Conservation (phyloP, 2,329 filamentous ascomycete genomes). For the Monosporascus sp. region DNA sequence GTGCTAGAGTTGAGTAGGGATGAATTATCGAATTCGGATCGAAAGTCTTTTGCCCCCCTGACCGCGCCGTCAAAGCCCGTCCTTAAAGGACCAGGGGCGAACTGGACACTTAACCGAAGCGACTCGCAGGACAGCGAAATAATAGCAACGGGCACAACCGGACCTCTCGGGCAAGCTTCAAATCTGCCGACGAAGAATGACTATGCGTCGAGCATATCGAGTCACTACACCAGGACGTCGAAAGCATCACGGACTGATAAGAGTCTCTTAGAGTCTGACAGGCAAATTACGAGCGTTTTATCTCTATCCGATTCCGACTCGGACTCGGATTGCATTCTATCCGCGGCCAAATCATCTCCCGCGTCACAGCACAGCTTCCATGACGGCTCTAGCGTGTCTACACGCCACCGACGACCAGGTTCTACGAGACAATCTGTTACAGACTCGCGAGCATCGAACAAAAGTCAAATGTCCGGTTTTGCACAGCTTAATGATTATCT, state of each 20-base stretch:
- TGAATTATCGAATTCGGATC: conserved; percentile 9
- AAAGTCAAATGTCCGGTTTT: conserved; percentile 36
- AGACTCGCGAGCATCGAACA: conserved; percentile 20
- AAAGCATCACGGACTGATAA: conserved; percentile 45
- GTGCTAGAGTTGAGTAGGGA: conserved; percentile 3
- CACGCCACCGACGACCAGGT: conserved; percentile 8
- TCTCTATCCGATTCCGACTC: conserved; percentile 53
- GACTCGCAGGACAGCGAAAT: conserved; percentile 21
- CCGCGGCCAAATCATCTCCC: conserved; percentile 29
- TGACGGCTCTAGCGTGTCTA: conserved; percentile 14
- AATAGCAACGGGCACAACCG: conserved; percentile 21
- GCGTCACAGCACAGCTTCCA: conserved; percentile 23
- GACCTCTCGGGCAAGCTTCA: conserved; percentile 16
- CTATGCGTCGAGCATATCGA: conserved; percentile 48
- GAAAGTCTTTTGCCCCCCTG: conserved; percentile 16
- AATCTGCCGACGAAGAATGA: conserved; percentile 29
- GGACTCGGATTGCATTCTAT: conserved; percentile 39
- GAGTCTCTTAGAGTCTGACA: conserved; percentile 45
- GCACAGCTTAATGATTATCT: conserved; percentile 37
- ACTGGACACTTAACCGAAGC: conserved; percentile 19
- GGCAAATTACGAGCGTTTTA: conserved; percentile 50
- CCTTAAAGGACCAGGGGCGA: conserved; percentile 8
- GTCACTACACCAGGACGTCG: conserved; percentile 49
- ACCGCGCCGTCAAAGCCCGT: conserved; percentile 16
- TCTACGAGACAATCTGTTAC: conserved; percentile 14